Evolutionary conservation across 2,329 filamentous ascomycete species (phyloP).

Genomic region (Colletotrichum lupini): DNA sequence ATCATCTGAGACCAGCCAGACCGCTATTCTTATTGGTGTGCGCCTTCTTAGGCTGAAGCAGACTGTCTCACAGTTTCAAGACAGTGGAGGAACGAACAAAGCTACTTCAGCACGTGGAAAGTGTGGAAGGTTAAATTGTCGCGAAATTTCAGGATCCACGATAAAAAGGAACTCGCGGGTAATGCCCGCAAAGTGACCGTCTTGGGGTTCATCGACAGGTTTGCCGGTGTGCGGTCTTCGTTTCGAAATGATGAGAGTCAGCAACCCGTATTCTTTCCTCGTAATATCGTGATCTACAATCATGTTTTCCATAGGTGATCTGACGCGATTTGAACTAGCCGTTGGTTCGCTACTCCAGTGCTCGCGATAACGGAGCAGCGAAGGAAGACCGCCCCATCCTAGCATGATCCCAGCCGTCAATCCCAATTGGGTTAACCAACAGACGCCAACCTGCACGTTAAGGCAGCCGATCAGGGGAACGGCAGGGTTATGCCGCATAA

Average conservation of each 20-base stretch:
- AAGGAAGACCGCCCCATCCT: constrained; percentile 6
- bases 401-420: constrained; percentile 11
- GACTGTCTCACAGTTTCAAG: neutral
- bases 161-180: neutral
- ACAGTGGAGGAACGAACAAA: neutral
- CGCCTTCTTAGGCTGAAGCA: neutral
- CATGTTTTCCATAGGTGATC: neutral
- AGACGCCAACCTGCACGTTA: constrained; percentile 26
- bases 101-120: neutral
- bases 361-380: neutral
- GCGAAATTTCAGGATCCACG: neutral
- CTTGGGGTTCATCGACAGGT: neutral
- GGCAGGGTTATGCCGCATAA: constrained; percentile 29
- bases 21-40: neutral
- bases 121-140: neutral
- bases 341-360: neutral
- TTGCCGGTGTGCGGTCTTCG: neutral
- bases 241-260: neutral
- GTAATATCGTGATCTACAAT: constrained; percentile 27
- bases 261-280: neutral
- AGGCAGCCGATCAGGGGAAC: constrained; percentile 19
- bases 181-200: neutral
- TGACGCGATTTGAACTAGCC: constrained; percentile 2
- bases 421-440: constrained; percentile 7
- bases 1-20: neutral